Percentiles rank a stretch among this genome's conserved stretches.
Conservation (phyloP, 2,329 filamentous ascomycete species). For the Trichophyton simii region DNA sequence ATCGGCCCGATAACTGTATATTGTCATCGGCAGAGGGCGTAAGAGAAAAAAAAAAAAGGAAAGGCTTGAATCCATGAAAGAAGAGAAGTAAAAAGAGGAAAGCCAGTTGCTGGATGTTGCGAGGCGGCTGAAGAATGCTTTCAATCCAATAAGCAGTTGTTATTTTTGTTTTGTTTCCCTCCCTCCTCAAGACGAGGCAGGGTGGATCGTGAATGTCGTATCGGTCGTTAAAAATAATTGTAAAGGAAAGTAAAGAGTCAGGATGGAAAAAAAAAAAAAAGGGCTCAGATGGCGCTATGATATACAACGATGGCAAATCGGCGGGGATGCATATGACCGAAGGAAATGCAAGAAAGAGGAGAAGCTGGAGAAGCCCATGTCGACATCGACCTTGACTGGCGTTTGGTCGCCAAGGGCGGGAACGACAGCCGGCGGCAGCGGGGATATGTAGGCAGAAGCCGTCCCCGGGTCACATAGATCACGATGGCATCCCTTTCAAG, state of each 20-base stretch:
- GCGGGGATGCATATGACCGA: neutral
- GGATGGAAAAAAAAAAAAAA: neutral
- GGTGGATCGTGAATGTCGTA: conserved; percentile 7
- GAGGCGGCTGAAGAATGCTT: neutral
- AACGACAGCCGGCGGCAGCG: conserved; percentile 5
- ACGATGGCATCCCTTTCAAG: neutral
- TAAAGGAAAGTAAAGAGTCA: neutral
- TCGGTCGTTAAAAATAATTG: conserved; percentile 8
- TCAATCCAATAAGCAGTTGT: neutral
- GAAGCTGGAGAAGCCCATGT: neutral
- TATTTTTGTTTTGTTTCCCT: neutral
- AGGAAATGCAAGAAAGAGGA: neutral
- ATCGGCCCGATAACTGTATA: neutral
- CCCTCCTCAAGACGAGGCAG: neutral
- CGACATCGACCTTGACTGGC: neutral
- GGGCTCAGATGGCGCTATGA: neutral
- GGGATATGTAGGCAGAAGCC: conserved; percentile 3
- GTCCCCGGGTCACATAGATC: neutral
- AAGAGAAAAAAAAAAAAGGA: neutral
- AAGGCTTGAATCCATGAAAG: neutral
- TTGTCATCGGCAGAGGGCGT: neutral
- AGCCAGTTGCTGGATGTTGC: neutral
- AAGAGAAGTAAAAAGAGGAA: neutral
- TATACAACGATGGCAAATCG: neutral
- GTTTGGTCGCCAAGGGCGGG: neutral